Conservation (phyloP, 177 flowering plant species). For the Telopea speciosissima region DNA sequence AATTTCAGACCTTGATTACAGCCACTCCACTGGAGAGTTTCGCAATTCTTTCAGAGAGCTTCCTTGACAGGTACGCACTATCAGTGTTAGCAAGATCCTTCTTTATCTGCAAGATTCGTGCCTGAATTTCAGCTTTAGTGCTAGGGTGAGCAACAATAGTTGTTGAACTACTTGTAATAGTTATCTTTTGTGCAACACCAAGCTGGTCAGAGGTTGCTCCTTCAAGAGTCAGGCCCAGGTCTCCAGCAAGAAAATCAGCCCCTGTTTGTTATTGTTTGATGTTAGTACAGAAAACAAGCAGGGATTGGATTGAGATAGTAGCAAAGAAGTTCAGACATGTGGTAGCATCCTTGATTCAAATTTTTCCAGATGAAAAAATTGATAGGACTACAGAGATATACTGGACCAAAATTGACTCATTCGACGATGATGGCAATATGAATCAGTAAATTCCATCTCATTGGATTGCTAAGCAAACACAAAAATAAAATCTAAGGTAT, state of each 20-base stretch:
- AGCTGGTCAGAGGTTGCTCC: slow-evolving; percentile 84
- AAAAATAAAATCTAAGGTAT: too few relatives aligned
- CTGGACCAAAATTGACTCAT: too few relatives aligned
- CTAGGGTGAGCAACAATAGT: slow-evolving; percentile 80
- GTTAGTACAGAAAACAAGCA: neutral
- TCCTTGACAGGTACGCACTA: slow-evolving; percentile 41
- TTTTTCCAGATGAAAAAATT: too few relatives aligned
- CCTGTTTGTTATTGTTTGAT: slow-evolving; percentile 35
- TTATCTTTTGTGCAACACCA: slow-evolving; percentile 73
- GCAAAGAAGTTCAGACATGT: neutral
- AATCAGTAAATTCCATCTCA: too few relatives aligned
- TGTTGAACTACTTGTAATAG: slow-evolving; percentile 60
- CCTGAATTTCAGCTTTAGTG: slow-evolving; percentile 75
- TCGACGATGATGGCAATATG: too few relatives aligned
- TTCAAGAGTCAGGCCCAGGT: slow-evolving; percentile 65
- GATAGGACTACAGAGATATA: too few relatives aligned
- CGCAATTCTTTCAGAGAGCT: slow-evolving; percentile 85
- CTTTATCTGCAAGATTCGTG: slow-evolving; percentile 80
- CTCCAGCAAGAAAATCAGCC: slow-evolving; percentile 83
- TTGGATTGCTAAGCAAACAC: too few relatives aligned
- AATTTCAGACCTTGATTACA: slow-evolving; percentile 61
- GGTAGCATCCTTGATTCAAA: neutral
- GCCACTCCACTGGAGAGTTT: slow-evolving; percentile 90
- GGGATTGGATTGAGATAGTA: neutral
- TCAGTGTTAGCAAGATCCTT: slow-evolving; percentile 79